These are phyloP conservation scores for Pichia nakasei DNA, from an alignment of 805 yeast genomes.

Conservation along the genomic window DNA sequence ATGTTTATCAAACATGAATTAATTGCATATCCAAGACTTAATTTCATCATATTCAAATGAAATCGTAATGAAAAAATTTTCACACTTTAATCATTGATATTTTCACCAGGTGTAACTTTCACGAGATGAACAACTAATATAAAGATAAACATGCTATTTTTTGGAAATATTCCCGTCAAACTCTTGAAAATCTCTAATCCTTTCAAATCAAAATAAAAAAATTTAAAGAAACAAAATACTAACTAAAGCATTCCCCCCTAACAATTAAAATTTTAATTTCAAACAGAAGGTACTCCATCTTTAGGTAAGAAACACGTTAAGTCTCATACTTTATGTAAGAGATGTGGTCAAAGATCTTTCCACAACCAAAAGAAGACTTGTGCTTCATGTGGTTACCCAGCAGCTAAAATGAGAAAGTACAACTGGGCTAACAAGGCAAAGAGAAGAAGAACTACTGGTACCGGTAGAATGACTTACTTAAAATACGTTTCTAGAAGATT, in stretches of 20 bases:
- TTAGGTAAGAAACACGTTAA: conserved; percentile 99
- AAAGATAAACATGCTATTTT: too few species aligned
- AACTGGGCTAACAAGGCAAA: conserved; percentile 99
- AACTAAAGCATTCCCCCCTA: neutral
- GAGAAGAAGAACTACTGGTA: conserved; percentile 99
- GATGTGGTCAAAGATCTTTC: conserved; percentile 99
- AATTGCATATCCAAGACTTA: too few species aligned
- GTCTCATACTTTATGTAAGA: conserved; percentile 97
- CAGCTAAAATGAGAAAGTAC: conserved; percentile 97
- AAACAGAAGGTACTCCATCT: conserved; percentile 97
- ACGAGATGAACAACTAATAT: too few species aligned
- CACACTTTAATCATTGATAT: too few species aligned
- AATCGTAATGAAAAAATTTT: too few species aligned
- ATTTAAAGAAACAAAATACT: conserved; percentile 5
- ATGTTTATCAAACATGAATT: too few species aligned
- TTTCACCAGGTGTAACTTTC: too few species aligned
- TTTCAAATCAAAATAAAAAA: too few species aligned
- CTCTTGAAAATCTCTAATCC: too few species aligned
- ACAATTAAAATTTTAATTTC: neutral
- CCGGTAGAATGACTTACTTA: conserved; percentile 98
- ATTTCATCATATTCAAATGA: too few species aligned
- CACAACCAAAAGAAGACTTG: conserved; percentile 99
- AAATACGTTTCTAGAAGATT: conserved; percentile 96
- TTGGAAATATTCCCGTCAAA: too few species aligned
- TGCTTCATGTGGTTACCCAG: conserved; percentile 98